phyloP scores from a whole-genome alignment of 106 monocot species.

The Platanthera guangdongensis region DNA sequence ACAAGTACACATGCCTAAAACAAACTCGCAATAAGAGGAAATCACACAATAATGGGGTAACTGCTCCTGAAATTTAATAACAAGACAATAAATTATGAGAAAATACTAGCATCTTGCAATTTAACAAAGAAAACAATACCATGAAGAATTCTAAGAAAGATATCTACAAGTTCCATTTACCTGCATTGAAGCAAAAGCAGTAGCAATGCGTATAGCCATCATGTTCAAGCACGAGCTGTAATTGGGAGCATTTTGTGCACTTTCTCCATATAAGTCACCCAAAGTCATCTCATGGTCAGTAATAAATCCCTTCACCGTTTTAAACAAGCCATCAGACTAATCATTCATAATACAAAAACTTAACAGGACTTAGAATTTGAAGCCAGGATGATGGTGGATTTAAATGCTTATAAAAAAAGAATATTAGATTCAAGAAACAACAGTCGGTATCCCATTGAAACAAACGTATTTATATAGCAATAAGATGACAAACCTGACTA shows the following conservation, averaged over 20 bases:
- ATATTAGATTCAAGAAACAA: background rate
- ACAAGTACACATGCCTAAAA: background rate
- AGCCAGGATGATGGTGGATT: background rate
- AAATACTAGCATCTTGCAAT: background rate
- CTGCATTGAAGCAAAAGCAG: constrained; percentile 58
- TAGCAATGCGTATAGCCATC: constrained; percentile 65
- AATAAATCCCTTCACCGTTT: constrained; percentile 43
- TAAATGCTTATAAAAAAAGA: background rate
- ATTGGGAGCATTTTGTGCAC: constrained; percentile 30
- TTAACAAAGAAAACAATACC: background rate
- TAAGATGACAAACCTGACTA: constrained; percentile 42
- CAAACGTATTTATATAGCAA: background rate
- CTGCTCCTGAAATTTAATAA: background rate
- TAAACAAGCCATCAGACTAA: background rate
- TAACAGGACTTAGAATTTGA: background rate
- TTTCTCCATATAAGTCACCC: constrained; percentile 46
- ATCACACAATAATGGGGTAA: background rate
- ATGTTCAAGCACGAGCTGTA: constrained; percentile 39
- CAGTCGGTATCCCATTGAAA: background rate
- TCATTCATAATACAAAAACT: background rate
- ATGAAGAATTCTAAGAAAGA: background rate
- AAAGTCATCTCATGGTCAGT: constrained; percentile 77
- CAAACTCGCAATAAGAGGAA: background rate
- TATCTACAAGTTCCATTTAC: constrained; percentile 17
- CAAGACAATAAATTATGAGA: background rate